Conservation (phyloP, 2,329 filamentous ascomycete genomes). For the Aaosphaeria arxii region DNA sequence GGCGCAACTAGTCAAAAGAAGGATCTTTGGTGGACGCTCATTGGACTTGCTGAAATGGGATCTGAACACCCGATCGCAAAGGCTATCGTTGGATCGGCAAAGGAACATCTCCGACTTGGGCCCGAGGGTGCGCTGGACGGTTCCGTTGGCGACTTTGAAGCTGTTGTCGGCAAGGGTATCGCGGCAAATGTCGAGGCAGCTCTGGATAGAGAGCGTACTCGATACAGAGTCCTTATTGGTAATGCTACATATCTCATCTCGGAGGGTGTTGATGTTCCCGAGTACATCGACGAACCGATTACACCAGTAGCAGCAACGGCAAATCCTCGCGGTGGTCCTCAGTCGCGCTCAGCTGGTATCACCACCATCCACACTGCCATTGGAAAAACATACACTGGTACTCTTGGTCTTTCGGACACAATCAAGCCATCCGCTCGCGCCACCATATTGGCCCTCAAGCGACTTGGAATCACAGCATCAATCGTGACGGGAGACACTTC, state of each 20-base stretch:
- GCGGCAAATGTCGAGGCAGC: conserved; percentile 77
- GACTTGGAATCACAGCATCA: conserved; percentile 81
- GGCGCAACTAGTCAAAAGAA: conserved; percentile 63
- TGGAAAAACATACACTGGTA: conserved; percentile 75
- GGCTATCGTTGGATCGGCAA: conserved; percentile 75
- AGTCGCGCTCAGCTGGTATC: conserved; percentile 58
- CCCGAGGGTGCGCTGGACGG: conserved; percentile 75
- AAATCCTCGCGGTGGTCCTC: conserved; percentile 34
- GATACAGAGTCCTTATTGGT: conserved; percentile 79
- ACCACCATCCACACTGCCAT: conserved; percentile 93
- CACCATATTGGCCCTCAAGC: conserved; percentile 75
- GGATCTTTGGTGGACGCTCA: conserved; percentile 89
- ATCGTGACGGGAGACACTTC: conserved; percentile 93
- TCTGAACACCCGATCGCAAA: conserved; percentile 96
- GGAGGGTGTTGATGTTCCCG: conserved; percentile 64
- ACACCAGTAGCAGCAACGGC: conserved; percentile 24
- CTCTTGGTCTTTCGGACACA: conserved; percentile 80
- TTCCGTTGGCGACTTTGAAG: conserved; percentile 79
- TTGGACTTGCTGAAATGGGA: conserved; percentile 92
- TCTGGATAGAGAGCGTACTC: conserved; percentile 61
- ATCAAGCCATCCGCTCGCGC: conserved; percentile 85
- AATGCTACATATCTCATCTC: conserved; percentile 75
- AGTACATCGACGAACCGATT: conserved; percentile 51
- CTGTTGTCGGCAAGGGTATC: conserved; percentile 80
- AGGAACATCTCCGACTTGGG: conserved; percentile 69